Evolutionary conservation across 495 filamentous ascomycete genomes (phyloP), one percentile per base, ranked within the genome.

Genomic region (Annulohypoxylon moriforme): DNA sequence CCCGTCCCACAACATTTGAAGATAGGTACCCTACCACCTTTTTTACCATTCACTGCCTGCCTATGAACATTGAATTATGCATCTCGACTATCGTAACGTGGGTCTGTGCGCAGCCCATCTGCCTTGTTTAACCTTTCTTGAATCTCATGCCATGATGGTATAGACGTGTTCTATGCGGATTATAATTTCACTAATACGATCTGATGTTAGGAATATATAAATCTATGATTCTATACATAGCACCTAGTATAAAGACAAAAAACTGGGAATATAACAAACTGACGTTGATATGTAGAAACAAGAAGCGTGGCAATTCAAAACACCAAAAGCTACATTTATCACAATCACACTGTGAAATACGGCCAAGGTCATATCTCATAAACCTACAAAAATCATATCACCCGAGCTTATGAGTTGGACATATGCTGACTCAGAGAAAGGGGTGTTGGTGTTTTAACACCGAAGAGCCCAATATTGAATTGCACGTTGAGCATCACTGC

Each of bases 341-440:
- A 71, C 50, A 66, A 33, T 55, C 56, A 60, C 36, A 63, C n/a
- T 56, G 24, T n/a, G 38, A 24, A 9, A n/a, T 34, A 16, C 16
- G 7, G 22, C 47, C 42, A 56, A 29, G 29, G 14, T 67, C 63
- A 63, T 40, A 71, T 57, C 38, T 66, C 63, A 63, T 44, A 72
- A 61, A 64, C 11, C 2, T 60, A 16, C 8, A 59, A 61, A 34
- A 9, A 56, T 52, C 34, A 55, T 47, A 50, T 22, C 52, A 65
- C 13, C 50, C 60, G 40, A 38, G 57, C 61, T 71, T 60, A 61
- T 71, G 62, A 67, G 40, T 59, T 50, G 53, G 59, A 42, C 52
- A 52, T 20, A 36, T 27, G 69, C 69, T 72, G 69, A 72, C 50
- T 72, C 59, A 67, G 58, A 49, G 50, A 31, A 52, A 29, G 25